Evolutionary conservation across 257 asterid genomes (phyloP), one percentile per base, ranked within the genome.

Genomic region (Primulina tabacum): DNA sequence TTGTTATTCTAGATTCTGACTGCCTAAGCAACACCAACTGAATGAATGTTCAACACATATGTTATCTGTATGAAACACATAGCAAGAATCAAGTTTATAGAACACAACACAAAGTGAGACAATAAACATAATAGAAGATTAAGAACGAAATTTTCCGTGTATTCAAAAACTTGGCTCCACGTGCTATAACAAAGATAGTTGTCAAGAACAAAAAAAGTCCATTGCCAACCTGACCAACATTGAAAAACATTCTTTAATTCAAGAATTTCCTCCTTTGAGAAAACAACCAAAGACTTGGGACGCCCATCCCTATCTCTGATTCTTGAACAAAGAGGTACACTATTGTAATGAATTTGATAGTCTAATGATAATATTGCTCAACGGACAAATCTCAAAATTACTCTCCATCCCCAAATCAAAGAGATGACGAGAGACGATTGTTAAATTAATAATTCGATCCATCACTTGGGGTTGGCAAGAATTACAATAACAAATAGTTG

Each of bases 181-280:
- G 16, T 50, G 21, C 57, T 14, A 16, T 50, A 50, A 50, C 21
- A 50, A 20, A 17, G 57, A 17, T 50, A 4, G 2, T 1, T 50
- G 57, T 50, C 57, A 50, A 50, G 21, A 50, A 14, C 21, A 50
- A 50, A 50, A 50, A 5, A 20, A 50, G 57, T 50, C 57, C 1
- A 50, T 50, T 5, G 82, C 87, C 85, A 88, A 82, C 86, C 91
- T 86, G 87, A 81, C 85, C 82, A 71, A 70, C 78, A 70, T 82
- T 75, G 75, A 73, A 80, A 50, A 5, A 50, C 57, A 82, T 69
- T 17, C 73, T 73, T 62, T 69, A 76, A 60, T 75, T 73, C 82
- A 86, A 66, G 70, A 75, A 74, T 73, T 16, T 71, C 69, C 74
- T 64, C 74, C 76, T 73, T 80, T 71, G 77, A 75, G 80, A 79